A percentile compares a stretch with the other conserved stretches of the same genome.
Evolutionary conservation across 1,284 basidiomycete genomes (phyloP).

Genomic region (Fomitiporia mediterranea): DNA sequence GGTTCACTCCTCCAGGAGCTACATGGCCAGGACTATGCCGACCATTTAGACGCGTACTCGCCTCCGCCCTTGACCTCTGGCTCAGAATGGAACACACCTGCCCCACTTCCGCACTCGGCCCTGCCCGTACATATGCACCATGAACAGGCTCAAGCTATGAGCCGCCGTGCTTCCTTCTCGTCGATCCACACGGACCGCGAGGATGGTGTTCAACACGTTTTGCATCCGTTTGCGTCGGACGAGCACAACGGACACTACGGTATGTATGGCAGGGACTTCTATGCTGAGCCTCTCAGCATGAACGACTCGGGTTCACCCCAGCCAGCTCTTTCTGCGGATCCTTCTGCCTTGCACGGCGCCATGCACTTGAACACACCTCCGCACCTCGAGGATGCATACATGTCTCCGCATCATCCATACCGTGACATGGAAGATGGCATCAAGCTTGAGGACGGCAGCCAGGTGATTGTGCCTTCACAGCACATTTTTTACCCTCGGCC

Average conservation of each 20-base stretch:
- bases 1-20: conserved; percentile 64
- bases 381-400: conserved; percentile 27
- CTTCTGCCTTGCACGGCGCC: conserved; percentile 27
- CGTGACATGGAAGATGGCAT: conserved; percentile 49
- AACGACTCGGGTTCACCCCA: conserved; percentile 39
- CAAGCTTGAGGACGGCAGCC: conserved; percentile 56
- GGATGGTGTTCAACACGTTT: conserved; percentile 32
- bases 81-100: conserved; percentile 32
- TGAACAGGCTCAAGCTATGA: conserved; percentile 33
- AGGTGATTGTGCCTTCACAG: conserved; percentile 60
- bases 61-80: conserved; percentile 29
- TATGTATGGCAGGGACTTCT: conserved; percentile 36
- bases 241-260: conserved; percentile 32
- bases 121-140: conserved; percentile 26
- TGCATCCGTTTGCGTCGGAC: conserved; percentile 31
- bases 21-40: conserved; percentile 43
- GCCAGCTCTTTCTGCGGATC: conserved; percentile 32
- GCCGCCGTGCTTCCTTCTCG: conserved; percentile 66
- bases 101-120: conserved; percentile 31
- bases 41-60: conserved; percentile 34
- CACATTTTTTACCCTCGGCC: conserved; percentile 30
- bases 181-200: conserved; percentile 63
- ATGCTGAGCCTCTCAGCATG: conserved; percentile 37
- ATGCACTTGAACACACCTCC: conserved; percentile 18
- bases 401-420: conserved; percentile 43